Base-by-base conservation (phyloP, 2,329 filamentous ascomycete species). In the Paracorniculantispora psalliotae region DNA sequence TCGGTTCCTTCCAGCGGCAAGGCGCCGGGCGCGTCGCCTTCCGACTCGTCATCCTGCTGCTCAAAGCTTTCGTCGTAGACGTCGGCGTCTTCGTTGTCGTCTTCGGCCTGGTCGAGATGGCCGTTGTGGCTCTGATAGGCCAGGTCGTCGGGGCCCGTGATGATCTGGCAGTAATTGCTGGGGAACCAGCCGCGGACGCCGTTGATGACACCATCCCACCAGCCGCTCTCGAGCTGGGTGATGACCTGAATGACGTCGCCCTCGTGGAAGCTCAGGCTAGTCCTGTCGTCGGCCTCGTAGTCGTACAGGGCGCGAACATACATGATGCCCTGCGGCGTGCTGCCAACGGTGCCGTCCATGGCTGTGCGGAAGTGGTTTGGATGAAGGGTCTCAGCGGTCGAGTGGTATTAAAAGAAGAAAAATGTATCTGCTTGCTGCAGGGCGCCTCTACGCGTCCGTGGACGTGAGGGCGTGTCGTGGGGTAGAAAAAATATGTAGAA, bases 201-300 rank as follows among this genome's bases (percentile, higher is more conserved):
- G 69, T 97, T 94, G 72, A 99, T 96, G 59, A 99, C 91, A 51
- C 94, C 94, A 77, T 99, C 94, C 94, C 94, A 99, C 94, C 94
- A 99, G 59, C 94, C 94, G 69, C 92, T 97, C 74, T 99, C 94
- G 59, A 97, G 82, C 76, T 97, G 93, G 56, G 94, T 99, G 68
- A 99, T 93, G 67, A 99, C 94, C 77, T 97, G 93, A 68, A 99
- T 99, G 66, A 97, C 87, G 76, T 99, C 94, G 69, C 94, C 94
- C 73, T 96, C 90, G 68, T 91, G 91, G 75, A 99, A 99, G 76
- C 92, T 97, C 71, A 99, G 78, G 77, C 92, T 97, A 50, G 93
- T 97, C 68, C 91, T 87, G 75, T 99, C 94, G 77, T 99, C 93
- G 69, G 94, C 91, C 71, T 97, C 91, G 79, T 97, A 99, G 79